Base-by-base conservation (phyloP, 1,284 basidiomycete genomes). In the Trichosporon asahii region DNA sequence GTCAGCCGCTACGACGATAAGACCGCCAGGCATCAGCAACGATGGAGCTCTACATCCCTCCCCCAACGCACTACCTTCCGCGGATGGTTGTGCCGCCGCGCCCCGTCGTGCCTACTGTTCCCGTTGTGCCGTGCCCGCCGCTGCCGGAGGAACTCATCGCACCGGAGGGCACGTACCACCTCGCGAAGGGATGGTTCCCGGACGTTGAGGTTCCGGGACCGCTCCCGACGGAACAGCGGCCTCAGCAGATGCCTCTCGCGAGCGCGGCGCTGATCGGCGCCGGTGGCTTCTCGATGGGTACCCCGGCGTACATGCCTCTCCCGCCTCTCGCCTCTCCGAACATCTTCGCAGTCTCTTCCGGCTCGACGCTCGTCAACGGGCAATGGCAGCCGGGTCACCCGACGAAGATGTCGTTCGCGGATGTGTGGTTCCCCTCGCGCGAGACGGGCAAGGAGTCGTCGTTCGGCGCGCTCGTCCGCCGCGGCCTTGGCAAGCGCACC, bases 161-260 rank as follows among this genome's bases (percentile, higher is more conserved):
- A 3, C 82, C 82, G 5, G 82, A 83, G 68, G 82, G 82, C 8
- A 66, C 75, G 8, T 83, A 82, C 70, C 75, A 70, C 9, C 73
- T 76, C 7, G 75, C 74, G 27, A 68, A 73, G 49, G 68, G 68
- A 18, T 66, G 77, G 25, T 82, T 83, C 68, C 77, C 79, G n/a
- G 72, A 75, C 27, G 76, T 80, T 64, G 81, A 80, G 33, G 74
- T 71, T 12, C 76, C 79, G 6, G 74, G 74, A 8, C 72, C 78
- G 7, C 77, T 78, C 53, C 75, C 63, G 55, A 71, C 44, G 69
- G 77, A 66, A 23, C 15, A 66, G 66, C 76, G 49, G 53, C 55
- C 66, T 8, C 15, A 25, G 8, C 44, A 35, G 1, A n/a, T 67
- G 25, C 65, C 69, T 5, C 25, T 65, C 9, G 65, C 53, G 31